These are phyloP conservation scores for Termitomyces sp. DNA, from an alignment of 768 basidiomycete genomes.

Conservation along the genomic window DNA sequence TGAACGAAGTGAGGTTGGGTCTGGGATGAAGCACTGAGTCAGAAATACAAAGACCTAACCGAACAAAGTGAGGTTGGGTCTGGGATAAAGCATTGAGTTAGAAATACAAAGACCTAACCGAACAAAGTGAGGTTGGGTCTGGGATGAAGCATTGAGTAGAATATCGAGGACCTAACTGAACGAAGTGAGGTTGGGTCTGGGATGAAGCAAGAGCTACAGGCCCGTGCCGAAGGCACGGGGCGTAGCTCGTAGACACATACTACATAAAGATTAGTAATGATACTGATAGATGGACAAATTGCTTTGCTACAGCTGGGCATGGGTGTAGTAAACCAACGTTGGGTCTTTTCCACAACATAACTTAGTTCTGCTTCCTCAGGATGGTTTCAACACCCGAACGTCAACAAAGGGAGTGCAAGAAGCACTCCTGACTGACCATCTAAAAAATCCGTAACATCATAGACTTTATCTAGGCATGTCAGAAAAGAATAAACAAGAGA, in stretches of 20 bases:
- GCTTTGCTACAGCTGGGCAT: conserved; percentile 42
- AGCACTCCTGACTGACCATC: conserved; percentile 24
- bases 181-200: too few relatives aligned
- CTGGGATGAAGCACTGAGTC: too few relatives aligned
- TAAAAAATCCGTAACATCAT: conserved; percentile 74
- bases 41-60: too few relatives aligned
- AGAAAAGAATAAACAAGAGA: not conserved
- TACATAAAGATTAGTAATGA: conserved; percentile 71
- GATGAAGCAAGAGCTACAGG: too few relatives aligned
- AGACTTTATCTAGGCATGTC: conserved; percentile 53
- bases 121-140: too few relatives aligned
- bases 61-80: too few relatives aligned
- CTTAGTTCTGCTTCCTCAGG: conserved; percentile 75
- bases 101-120: too few relatives aligned
- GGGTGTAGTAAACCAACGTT: conserved; percentile 47
- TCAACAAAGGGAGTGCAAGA: conserved; percentile 8
- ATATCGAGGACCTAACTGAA: too few relatives aligned
- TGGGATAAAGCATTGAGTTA: too few relatives aligned
- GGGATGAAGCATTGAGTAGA: too few relatives aligned
- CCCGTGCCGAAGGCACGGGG: too few relatives aligned
- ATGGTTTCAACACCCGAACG: conserved; percentile 18
- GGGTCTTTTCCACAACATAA: conserved; percentile 87
- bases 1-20: too few relatives aligned
- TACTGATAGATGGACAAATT: conserved; percentile 82
- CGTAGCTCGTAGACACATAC: conserved; percentile 30